A percentile compares a stretch with the other conserved stretches of the same genome.
phyloP scores from a whole-genome alignment of 1,139 yeast species.

The Scheffersomyces insectosa region DNA sequence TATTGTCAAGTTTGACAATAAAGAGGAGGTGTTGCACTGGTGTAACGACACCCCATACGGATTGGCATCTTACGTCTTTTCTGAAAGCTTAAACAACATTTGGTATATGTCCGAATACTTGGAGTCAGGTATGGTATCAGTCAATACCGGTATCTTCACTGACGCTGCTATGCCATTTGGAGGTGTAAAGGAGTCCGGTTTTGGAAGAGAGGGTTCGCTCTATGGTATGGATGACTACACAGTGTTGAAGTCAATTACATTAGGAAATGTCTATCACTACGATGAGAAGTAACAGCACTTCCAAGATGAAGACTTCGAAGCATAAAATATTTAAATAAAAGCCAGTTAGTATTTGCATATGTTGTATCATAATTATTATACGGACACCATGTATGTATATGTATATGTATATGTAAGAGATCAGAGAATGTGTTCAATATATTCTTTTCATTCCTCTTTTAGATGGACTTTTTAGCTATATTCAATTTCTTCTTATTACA shows the following conservation, averaged over 20 bases:
- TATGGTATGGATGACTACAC: constrained; percentile 77
- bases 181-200: constrained; percentile 77
- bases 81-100: constrained; percentile 44
- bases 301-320: not conserved
- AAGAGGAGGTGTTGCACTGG: constrained; percentile 65
- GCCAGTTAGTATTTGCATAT: too few species aligned
- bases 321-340: too few species aligned
- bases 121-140: constrained; percentile 81
- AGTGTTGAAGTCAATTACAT: constrained; percentile 59
- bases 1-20: constrained; percentile 60
- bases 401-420: too few species aligned
- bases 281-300: not conserved
- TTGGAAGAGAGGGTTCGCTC: constrained; percentile 80
- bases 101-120: constrained; percentile 61
- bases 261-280: constrained; percentile 29
- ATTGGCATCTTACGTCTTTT: constrained; percentile 78
- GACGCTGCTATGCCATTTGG: constrained; percentile 80
- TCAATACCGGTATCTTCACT: constrained; percentile 71
- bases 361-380: too few species aligned
- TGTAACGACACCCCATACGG: constrained; percentile 77
- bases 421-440: too few species aligned
- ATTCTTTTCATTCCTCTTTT: too few species aligned
- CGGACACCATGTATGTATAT: too few species aligned
- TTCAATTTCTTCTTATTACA: not conserved
- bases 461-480: too few species aligned